Conservation (phyloP, 768 basidiomycete genomes). For the Kwoniella europaea region DNA sequence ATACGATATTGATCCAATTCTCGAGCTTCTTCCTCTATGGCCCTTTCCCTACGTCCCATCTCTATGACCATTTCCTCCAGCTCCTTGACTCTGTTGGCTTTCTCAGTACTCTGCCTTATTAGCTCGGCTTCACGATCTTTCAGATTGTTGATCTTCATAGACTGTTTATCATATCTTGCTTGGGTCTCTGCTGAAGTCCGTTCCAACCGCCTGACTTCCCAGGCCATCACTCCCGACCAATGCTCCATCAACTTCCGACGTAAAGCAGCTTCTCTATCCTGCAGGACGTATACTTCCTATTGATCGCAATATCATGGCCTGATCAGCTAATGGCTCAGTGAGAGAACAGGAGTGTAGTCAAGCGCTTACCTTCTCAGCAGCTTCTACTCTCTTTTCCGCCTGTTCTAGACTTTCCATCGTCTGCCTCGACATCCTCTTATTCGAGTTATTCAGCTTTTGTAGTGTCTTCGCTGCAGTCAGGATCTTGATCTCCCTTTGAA, state of each 20-base stretch:
- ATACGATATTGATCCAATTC: slow-evolving; percentile 30
- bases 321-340: not conserved
- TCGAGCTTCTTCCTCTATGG: slow-evolving; percentile 43
- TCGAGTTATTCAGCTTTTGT: slow-evolving; percentile 56
- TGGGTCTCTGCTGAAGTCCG: slow-evolving; percentile 40
- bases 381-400: slow-evolving; percentile 57
- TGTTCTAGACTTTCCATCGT: slow-evolving; percentile 56
- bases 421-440: slow-evolving; percentile 59
- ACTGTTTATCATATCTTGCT: slow-evolving; percentile 37
- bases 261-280: slow-evolving; percentile 51
- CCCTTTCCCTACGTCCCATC: slow-evolving; percentile 45
- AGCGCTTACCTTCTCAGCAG: slow-evolving; percentile 56
- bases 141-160: slow-evolving; percentile 25
- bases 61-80: slow-evolving; percentile 51
- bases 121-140: slow-evolving; percentile 46
- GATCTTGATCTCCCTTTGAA: slow-evolving; percentile 59
- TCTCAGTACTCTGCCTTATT: slow-evolving; percentile 33
- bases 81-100: slow-evolving; percentile 32
- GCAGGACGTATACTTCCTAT: slow-evolving; percentile 56
- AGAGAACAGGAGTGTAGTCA: not conserved
- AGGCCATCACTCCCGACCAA: slow-evolving; percentile 58
- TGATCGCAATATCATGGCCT: not conserved
- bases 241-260: slow-evolving; percentile 57
- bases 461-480: slow-evolving; percentile 58
- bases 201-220: slow-evolving; percentile 57